Percentiles rank a stretch among this genome's conserved stretches.
These are phyloP conservation scores for Psilocybe cyanescens DNA, from an alignment of 768 basidiomycete genomes.

Conservation along the genomic window DNA sequence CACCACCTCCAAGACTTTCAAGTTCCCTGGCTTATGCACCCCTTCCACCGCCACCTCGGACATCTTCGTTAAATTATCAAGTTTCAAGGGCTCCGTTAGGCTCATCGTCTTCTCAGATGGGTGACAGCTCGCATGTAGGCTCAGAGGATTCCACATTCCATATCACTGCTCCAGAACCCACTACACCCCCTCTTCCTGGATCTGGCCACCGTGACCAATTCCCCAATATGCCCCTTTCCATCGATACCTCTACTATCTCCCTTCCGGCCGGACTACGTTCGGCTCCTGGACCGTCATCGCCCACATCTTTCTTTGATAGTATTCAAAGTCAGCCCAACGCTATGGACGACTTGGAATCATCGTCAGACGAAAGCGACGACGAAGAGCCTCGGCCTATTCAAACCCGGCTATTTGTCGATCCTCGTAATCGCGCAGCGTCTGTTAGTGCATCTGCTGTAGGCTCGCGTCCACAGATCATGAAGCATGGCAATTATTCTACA, in stretches of 20 bases:
- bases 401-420: slow-evolving; percentile 32
- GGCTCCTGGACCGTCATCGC: slow-evolving; percentile 66
- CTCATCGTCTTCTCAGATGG: slow-evolving; percentile 22
- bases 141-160: slow-evolving; percentile 33
- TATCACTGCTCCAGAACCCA: slow-evolving; percentile 46
- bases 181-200: slow-evolving; percentile 44
- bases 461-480: slow-evolving; percentile 55
- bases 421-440: slow-evolving; percentile 42
- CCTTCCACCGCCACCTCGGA: slow-evolving; percentile 60
- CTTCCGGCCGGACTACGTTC: slow-evolving; percentile 54
- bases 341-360: slow-evolving; percentile 74
- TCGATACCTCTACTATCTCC: slow-evolving; percentile 50
- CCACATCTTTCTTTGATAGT: slow-evolving; percentile 75
- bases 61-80: slow-evolving; percentile 33
- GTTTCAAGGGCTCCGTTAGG: slow-evolving; percentile 12
- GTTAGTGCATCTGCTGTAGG: slow-evolving; percentile 29
- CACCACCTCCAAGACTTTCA: slow-evolving; percentile 67
- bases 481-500: slow-evolving; percentile 70
- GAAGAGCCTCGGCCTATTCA: slow-evolving; percentile 24
- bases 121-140: slow-evolving; percentile 21
- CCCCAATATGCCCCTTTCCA: slow-evolving; percentile 31
- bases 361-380: slow-evolving; percentile 49
- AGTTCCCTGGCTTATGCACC: slow-evolving; percentile 61
- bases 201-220: slow-evolving; percentile 10
- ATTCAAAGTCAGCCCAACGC: slow-evolving; percentile 72